phyloP scores from a whole-genome alignment of 306 rosid genomes.

The Cucurbita pepo region DNA sequence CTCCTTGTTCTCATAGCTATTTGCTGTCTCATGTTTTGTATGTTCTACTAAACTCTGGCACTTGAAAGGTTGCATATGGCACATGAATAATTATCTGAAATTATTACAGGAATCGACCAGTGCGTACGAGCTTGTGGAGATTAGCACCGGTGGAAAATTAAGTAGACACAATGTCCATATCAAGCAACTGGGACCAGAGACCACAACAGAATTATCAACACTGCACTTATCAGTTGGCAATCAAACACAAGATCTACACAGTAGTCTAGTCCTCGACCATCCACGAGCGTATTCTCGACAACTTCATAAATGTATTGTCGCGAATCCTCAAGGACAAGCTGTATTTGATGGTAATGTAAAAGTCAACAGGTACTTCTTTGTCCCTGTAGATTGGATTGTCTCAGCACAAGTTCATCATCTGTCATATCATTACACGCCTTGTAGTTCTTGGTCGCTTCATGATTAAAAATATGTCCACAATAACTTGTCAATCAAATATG shows the following conservation, averaged over 20 bases:
- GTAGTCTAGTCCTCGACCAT: slow-evolving; percentile 67
- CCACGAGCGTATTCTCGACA: slow-evolving; percentile 86
- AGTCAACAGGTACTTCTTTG: slow-evolving; percentile 66
- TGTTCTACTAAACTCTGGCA: background rate
- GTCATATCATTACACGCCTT: background rate
- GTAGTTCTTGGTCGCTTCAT: background rate
- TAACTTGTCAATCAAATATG: background rate
- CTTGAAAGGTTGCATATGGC: background rate
- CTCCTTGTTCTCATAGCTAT: background rate
- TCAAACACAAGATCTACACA: slow-evolving; percentile 91
- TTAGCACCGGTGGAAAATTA: slow-evolving; percentile 73
- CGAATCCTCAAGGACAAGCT: slow-evolving; percentile 80
- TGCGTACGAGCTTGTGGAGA: slow-evolving; percentile 62
- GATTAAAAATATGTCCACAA: background rate
- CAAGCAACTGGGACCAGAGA: slow-evolving; percentile 75
- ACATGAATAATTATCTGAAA: background rate
- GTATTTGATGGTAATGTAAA: slow-evolving; percentile 81
- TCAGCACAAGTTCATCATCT: background rate
- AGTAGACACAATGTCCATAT: slow-evolving; percentile 85
- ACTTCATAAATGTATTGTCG: slow-evolving; percentile 83
- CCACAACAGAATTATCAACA: slow-evolving; percentile 61
- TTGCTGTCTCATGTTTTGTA: background rate
- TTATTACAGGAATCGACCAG: slow-evolving; percentile 54
- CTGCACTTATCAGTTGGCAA: slow-evolving; percentile 57
- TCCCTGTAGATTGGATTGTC: background rate